Percentiles rank a stretch among this genome's conserved stretches.
These are phyloP conservation scores for Penicillium glabrum DNA, from an alignment of 2,329 filamentous ascomycete genomes.

Conservation along the genomic window DNA sequence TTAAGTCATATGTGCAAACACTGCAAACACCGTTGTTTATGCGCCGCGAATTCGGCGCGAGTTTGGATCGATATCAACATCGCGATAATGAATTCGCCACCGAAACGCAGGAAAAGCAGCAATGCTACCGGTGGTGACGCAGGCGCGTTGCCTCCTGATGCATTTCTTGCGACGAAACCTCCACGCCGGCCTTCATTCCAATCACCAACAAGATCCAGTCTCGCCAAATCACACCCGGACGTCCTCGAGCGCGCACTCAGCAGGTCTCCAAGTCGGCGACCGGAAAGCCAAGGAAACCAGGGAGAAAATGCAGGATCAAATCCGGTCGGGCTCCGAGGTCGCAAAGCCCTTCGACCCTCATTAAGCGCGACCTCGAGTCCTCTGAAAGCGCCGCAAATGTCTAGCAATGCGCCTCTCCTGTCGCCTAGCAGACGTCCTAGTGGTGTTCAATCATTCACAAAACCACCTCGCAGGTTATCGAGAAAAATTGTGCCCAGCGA, in stretches of 20 bases:
- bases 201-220: constrained; percentile 66
- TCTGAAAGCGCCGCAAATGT: constrained; percentile 12
- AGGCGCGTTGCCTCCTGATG: constrained; percentile 38
- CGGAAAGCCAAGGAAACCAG: constrained; percentile 15
- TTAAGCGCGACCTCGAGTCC: constrained; percentile 30
- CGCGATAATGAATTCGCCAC: constrained; percentile 49
- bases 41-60: constrained; percentile 8
- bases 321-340: constrained; percentile 34
- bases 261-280: constrained; percentile 38
- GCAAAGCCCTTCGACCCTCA: constrained; percentile 39
- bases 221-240: constrained; percentile 62
- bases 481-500: constrained; percentile 32
- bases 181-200: constrained; percentile 58
- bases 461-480: constrained; percentile 36
- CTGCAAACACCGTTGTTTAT: constrained; percentile 34
- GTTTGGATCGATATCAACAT: not conserved
- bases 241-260: constrained; percentile 51
- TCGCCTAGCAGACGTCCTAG: constrained; percentile 31
- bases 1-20: constrained; percentile 43
- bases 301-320: constrained; percentile 14
- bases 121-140: constrained; percentile 43
- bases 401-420: constrained; percentile 11
- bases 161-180: constrained; percentile 25
- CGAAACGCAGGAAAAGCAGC: constrained; percentile 65
- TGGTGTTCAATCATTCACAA: constrained; percentile 36